Conservation (phyloP, 2,329 filamentous ascomycete genomes). For the Drechslerella stenobrocha region DNA sequence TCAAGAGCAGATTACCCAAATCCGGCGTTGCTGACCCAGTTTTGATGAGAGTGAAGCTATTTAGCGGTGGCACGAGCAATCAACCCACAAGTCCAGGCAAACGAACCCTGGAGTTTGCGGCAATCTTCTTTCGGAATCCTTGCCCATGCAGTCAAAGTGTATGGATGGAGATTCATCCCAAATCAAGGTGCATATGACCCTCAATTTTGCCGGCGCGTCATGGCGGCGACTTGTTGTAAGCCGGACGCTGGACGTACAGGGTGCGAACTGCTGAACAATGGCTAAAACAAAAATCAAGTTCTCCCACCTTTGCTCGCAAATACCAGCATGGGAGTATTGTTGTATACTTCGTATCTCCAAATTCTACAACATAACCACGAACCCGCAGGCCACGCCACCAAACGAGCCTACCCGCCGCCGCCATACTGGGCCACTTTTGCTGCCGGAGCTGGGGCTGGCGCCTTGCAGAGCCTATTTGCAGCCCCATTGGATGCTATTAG, state of each 20-base stretch:
- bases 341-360: conserved; percentile 76
- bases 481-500: conserved; percentile 77
- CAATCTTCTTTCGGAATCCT: conserved; percentile 72
- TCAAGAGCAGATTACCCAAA: background rate
- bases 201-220: no score
- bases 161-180: conserved; percentile 74
- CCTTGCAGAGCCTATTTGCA: conserved; percentile 70
- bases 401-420: conserved; percentile 72
- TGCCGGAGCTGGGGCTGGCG: conserved; percentile 71
- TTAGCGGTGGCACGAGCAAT: conserved; percentile 59
- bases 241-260: no score
- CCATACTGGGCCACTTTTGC: conserved; percentile 66
- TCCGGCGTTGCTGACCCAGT: conserved; percentile 12
- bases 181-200: conserved; percentile 61
- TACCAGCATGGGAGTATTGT: conserved; percentile 70
- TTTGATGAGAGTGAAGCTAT: conserved; percentile 8
- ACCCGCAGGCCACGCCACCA: conserved; percentile 63
- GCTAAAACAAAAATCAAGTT: conserved; percentile 57
- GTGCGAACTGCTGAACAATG: no score
- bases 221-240: no score
- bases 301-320: conserved; percentile 75
- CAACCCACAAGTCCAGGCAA: conserved; percentile 59
- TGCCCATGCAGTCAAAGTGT: conserved; percentile 67
- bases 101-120: conserved; percentile 61
- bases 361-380: conserved; percentile 69